These are phyloP conservation scores for Blastobotrys malaysiensis DNA, from an alignment of 1,139 yeast species.

Conservation along the genomic window DNA sequence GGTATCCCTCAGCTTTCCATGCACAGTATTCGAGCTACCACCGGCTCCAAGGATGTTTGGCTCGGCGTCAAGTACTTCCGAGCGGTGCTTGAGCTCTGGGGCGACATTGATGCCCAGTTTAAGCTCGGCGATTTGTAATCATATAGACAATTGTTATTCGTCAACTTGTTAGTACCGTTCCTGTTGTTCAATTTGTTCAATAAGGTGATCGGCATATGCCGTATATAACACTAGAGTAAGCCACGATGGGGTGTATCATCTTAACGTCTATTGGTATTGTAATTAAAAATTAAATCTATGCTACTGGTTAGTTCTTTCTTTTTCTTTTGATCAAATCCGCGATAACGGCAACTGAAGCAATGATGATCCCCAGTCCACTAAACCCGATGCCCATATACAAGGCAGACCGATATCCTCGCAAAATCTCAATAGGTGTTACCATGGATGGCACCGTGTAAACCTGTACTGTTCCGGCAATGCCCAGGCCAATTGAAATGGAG, in stretches of 20 bases:
- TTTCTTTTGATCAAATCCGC: neutral
- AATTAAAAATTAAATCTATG: neutral
- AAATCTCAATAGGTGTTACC: conserved; percentile 28
- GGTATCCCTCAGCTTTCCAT: conserved; percentile 76
- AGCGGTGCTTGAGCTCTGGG: conserved; percentile 60
- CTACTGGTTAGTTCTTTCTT: neutral
- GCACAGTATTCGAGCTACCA: conserved; percentile 77
- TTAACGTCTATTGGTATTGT: too few species aligned
- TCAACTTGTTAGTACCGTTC: too few species aligned
- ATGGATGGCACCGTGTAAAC: conserved; percentile 34
- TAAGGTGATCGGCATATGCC: too few species aligned
- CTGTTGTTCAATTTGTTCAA: neutral
- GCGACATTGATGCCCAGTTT: conserved; percentile 16
- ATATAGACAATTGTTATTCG: neutral
- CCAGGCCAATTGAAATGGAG: conserved; percentile 58
- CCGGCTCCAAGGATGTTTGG: conserved; percentile 66
- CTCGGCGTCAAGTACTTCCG: conserved; percentile 60
- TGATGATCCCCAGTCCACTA: conserved; percentile 39
- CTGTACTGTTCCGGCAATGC: conserved; percentile 60
- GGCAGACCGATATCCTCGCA: conserved; percentile 43
- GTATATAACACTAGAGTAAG: neutral
- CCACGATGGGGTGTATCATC: too few species aligned
- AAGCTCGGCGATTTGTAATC: conserved; percentile 12
- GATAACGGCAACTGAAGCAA: neutral
- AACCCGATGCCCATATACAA: conserved; percentile 49